phyloP scores from a whole-genome alignment of 805 yeast species.

The Myxozyma neotropica region DNA sequence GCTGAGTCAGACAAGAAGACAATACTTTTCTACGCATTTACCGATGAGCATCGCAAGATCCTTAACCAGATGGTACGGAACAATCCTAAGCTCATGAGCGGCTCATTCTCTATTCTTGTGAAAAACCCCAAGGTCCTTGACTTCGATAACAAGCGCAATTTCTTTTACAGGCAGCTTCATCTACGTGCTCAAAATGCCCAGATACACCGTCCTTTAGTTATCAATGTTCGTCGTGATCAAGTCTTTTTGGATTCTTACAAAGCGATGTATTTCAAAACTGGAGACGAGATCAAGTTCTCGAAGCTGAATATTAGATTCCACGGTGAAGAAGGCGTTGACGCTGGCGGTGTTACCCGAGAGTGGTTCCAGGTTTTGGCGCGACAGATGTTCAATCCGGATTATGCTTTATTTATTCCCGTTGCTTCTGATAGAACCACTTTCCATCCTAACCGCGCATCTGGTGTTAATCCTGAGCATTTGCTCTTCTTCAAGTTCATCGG shows the following conservation, averaged over 20 bases:
- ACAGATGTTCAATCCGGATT: constrained; percentile 95
- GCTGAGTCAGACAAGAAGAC: background rate
- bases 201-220: constrained; percentile 51
- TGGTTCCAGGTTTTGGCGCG: constrained; percentile 95
- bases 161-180: constrained; percentile 76
- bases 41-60: constrained; percentile 84
- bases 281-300: constrained; percentile 70
- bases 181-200: constrained; percentile 44
- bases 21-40: constrained; percentile 72
- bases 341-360: constrained; percentile 96
- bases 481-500: constrained; percentile 95
- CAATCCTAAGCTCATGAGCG: constrained; percentile 91
- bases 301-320: constrained; percentile 79
- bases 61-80: constrained; percentile 88
- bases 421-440: constrained; percentile 90
- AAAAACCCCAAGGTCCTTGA: constrained; percentile 86
- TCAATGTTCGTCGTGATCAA: constrained; percentile 81
- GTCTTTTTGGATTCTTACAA: constrained; percentile 91
- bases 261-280: constrained; percentile 73
- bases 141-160: constrained; percentile 89
- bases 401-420: constrained; percentile 88
- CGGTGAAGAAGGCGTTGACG: constrained; percentile 96
- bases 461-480: constrained; percentile 89
- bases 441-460: constrained; percentile 91
- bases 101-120: constrained; percentile 88